Percentiles rank a stretch among this genome's conserved stretches.
Conservation (phyloP, 2,329 filamentous ascomycete species). For the Zasmidium angulare region DNA sequence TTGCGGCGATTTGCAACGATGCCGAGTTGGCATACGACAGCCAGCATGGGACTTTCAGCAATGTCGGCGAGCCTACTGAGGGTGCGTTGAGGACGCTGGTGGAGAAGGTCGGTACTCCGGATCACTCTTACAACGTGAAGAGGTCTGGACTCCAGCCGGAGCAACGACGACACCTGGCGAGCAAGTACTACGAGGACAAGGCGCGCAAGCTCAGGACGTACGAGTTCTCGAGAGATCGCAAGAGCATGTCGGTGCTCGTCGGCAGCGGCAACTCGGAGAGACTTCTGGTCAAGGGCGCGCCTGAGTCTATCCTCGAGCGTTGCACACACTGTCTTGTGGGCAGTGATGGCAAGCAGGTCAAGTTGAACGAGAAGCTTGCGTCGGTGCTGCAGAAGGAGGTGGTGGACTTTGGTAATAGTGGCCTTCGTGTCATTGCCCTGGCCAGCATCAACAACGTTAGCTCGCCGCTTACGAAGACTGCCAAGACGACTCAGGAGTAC, state of each 20-base stretch:
- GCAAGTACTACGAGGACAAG: conserved; percentile 77
- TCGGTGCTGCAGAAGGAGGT: conserved; percentile 76
- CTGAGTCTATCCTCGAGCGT: conserved; percentile 89
- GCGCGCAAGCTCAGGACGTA: conserved; percentile 79
- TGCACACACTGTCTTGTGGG: conserved; percentile 82
- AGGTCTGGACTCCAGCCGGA: conserved; percentile 49
- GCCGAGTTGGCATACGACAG: conserved; percentile 78
- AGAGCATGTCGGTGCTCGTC: conserved; percentile 98
- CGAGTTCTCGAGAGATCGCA: conserved; percentile 95
- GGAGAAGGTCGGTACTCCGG: conserved; percentile 88
- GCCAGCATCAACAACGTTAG: conserved; percentile 78
- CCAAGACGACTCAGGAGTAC: conserved; percentile 83
- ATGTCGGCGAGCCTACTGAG: conserved; percentile 92
- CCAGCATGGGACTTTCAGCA: conserved; percentile 71
- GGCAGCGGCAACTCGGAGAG: conserved; percentile 68
- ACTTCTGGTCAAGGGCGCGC: conserved; percentile 93
- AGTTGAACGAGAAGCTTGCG: conserved; percentile 67
- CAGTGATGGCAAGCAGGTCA: conserved; percentile 71
- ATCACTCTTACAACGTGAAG: conserved; percentile 58
- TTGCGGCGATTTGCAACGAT: conserved; percentile 81
- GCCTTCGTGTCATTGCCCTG: conserved; percentile 90
- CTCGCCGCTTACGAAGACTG: conserved; percentile 64
- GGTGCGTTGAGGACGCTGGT: conserved; percentile 86
- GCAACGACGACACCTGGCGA: conserved; percentile 75
- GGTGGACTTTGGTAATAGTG: conserved; percentile 84